Base-by-base conservation (phyloP, 1,284 basidiomycete genomes). In the Porphyrellus sp. region DNA sequence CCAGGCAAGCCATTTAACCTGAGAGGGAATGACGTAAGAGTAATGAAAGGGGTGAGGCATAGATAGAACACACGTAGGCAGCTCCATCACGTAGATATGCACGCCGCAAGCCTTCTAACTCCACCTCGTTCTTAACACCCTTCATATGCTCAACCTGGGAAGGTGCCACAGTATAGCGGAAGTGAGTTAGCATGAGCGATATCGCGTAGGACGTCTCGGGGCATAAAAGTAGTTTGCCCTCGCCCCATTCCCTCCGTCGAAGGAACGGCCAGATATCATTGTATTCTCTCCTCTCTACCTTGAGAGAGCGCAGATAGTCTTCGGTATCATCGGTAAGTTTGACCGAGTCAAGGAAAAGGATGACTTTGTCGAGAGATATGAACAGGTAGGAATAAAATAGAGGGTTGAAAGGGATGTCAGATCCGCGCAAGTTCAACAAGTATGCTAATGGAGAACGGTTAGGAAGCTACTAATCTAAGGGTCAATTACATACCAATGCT, bases 21-120 rank as follows among this genome's bases (percentile, higher is more conserved):
- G 57, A 21, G 30, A 9, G 39, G 20, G 40, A 43, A 52, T 43
- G 31, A 42, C 24, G 51, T 66, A 53, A 62, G 65, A 49, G 46
- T 9, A 27, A 48, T 49, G 25, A 46, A 49, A 49, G 5, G 9
- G 7, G 24, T 15, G 35, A 58, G 44, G 48, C 51, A 44, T 7
- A 42, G 48, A 57, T 43, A 42, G 54, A 31, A 78, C 81, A 63
- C 66, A 93, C 93, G 70, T 89, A 93, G n/a, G 93, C 89, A 31
- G 82, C 88, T 18, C 95, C 96, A 69, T 99, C 96, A 42, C 94
- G 81, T 8, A 93, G 71, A 70, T 98, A 98, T 0, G 93, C 93
- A 46, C 82, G 77, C 52, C 84, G 80, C 71, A 97, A 76, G 2
- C 94, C 93, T 46, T 88, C 81, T 45, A 96, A 76, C 73, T 98